Percentiles rank a stretch among this genome's conserved stretches.
phyloP scores from a whole-genome alignment of 2,329 filamentous ascomycete genomes.

The Metarhizium anisopliae region DNA sequence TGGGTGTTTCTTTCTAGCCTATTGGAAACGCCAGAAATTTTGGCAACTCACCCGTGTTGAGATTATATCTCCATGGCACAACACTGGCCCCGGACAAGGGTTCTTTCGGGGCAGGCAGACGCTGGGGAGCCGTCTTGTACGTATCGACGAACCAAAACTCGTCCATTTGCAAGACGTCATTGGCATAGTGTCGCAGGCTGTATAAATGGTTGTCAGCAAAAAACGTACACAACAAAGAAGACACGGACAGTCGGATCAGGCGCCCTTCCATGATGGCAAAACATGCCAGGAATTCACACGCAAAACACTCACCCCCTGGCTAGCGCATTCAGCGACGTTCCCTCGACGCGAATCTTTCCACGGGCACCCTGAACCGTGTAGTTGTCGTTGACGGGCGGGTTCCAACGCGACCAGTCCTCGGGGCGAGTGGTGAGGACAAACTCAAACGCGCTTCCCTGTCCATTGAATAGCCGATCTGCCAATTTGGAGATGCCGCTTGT shows the following conservation, averaged over 20 bases:
- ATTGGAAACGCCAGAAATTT: background rate
- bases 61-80: conserved; percentile 29
- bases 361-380: conserved; percentile 9
- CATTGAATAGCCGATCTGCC: conserved; percentile 10
- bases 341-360: conserved; percentile 11
- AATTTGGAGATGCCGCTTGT: conserved; percentile 9
- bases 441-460: conserved; percentile 7
- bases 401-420: conserved; percentile 13
- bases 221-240: background rate
- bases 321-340: conserved; percentile 12
- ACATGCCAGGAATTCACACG: no score
- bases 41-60: conserved; percentile 33
- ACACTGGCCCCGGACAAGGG: conserved; percentile 9
- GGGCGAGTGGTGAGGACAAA: conserved; percentile 8
- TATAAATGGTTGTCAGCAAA: background rate
- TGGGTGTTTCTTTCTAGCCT: background rate
- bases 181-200: conserved; percentile 13
- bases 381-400: conserved; percentile 11
- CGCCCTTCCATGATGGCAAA: background rate
- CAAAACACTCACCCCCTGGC: conserved; percentile 11
- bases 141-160: conserved; percentile 11
- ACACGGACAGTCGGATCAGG: background rate
- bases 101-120: conserved; percentile 4
- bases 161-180: conserved; percentile 10
- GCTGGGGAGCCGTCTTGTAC: background rate